phyloP scores from a whole-genome alignment of 768 basidiomycete species.

The Kwoniella bestiolae region DNA sequence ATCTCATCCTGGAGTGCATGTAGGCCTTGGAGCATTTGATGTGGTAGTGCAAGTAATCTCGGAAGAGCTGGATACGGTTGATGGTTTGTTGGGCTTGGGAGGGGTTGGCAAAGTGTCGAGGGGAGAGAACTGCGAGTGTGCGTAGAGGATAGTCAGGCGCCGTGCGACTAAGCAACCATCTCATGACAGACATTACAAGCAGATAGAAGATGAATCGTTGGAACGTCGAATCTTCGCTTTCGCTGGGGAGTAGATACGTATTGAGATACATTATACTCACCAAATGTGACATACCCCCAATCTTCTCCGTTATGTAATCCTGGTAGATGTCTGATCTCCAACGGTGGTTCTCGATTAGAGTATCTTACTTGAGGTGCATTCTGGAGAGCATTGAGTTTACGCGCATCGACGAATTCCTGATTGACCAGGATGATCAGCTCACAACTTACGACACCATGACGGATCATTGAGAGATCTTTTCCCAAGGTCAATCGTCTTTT shows the following conservation, averaged over 20 bases:
- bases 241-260: no score
- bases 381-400: conserved; percentile 87
- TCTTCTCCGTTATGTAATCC: conserved; percentile 83
- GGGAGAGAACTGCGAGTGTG: conserved; percentile 82
- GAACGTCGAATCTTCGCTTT: no score
- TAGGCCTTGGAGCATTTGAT: conserved; percentile 95
- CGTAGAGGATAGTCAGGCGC: no score
- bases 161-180: no score
- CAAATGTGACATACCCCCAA: conserved; percentile 93
- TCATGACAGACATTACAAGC: no score
- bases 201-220: no score
- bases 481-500: no score
- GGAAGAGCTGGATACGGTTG: conserved; percentile 93
- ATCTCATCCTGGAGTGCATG: conserved; percentile 96
- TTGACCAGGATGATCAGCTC: not conserved
- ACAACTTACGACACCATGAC: not conserved
- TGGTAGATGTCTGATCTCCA: conserved; percentile 88
- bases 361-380: conserved; percentile 97
- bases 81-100: conserved; percentile 75
- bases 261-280: conserved; percentile 52
- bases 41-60: conserved; percentile 98
- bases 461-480: no score
- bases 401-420: conserved; percentile 99
- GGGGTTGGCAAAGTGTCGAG: conserved; percentile 84
- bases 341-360: conserved; percentile 89